Evolutionary conservation across 2,329 filamentous ascomycete genomes (phyloP), one percentile per base, ranked within the genome.

Genomic region (Phialophora chinensis): DNA sequence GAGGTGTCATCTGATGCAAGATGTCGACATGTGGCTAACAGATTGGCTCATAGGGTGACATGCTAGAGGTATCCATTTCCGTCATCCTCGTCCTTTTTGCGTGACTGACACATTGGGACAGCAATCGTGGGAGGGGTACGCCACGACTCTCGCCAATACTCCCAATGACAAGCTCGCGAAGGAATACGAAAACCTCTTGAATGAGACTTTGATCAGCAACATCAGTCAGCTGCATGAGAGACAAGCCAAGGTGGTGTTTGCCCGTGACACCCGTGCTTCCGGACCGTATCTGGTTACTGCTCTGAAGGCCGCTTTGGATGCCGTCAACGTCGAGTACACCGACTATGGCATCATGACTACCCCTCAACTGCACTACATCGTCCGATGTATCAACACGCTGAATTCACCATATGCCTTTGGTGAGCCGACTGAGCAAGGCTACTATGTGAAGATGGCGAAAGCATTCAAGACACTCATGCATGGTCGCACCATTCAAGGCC

Each of bases 331-430:
- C 62, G 87, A 92, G 67, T 90, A 87, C 76, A 88, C 88, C 75
- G 94, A 98, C 83, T 94, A 89, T 82, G 95, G 94, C 80, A 89
- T 93, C 77, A 84, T 97, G 75, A 98, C 95, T 12, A 99, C 95
- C 3, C 95, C 95, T n/a, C 95, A 98, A 81, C 86, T 99, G 66
- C 95, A 99, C 83, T 99, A 99, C 80, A 85, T 98, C 71, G 94
- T 94, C 35, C 91, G 95, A 71, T 96, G 93, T 79, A 87, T 93
- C 80, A 99, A 99, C 82, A 98, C 94, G 0, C 87, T 95, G 74
- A 91, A 91, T 68, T 96, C 92, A 1, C 89, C 91, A 63, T 89
- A 93, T 73, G 87, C 92, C 20, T 99, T 98, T 76, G 95, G 95
- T 65, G 88, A 92, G 76, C 87, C 92, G 61, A 96, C 91, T 69